Evolutionary conservation across 179 eudicot species (phyloP).

Genomic region (Beta lomatogona): DNA sequence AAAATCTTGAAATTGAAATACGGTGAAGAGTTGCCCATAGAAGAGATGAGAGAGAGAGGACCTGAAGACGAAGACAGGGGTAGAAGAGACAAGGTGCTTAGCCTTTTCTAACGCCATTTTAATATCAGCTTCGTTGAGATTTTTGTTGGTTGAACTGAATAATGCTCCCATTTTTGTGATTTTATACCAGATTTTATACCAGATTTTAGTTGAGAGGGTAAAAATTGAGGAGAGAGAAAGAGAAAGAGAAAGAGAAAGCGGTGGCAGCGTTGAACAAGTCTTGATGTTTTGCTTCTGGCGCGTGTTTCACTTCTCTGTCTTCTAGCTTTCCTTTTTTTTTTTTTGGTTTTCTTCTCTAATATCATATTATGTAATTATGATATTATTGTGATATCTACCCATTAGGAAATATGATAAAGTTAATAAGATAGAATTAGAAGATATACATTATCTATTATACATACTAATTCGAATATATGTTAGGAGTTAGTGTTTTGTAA

Average conservation of each 20-base stretch:
- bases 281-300: conserved; percentile 10
- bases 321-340: no score
- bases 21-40: not conserved
- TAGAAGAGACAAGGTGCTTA: conserved; percentile 56
- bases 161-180: conserved; percentile 45
- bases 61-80: conserved; percentile 71
- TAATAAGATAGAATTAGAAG: no score
- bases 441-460: no score
- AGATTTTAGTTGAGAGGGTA: not conserved
- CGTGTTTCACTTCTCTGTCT: conserved; percentile 2
- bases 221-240: not conserved
- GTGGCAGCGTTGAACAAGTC: not conserved
- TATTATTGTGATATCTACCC: no score
- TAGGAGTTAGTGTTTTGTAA: no score
- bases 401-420: no score
- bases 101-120: conserved; percentile 62
- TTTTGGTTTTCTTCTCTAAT: no score
- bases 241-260: not conserved
- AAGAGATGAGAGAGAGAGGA: not conserved
- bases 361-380: no score
- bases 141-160: conserved; percentile 35
- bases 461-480: no score
- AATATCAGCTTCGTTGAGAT: conserved; percentile 33
- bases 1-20: not conserved
- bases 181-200: no score